Base-by-base conservation (phyloP, 805 yeast species). In the Saturnispora ahearnii region DNA sequence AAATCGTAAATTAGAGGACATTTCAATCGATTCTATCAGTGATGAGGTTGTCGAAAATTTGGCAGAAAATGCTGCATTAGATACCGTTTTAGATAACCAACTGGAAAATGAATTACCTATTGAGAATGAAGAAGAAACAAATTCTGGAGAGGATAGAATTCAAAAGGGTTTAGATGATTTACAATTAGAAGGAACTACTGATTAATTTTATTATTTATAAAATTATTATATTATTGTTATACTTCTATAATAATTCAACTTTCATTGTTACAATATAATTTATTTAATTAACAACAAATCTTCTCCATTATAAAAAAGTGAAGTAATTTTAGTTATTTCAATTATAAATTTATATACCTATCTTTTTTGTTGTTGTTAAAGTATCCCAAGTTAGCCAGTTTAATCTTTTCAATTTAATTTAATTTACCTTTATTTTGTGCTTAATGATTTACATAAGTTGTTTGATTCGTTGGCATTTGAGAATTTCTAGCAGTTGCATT, bases 401-500 rank as follows among this genome's bases (percentile, higher is more conserved):
- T 41, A 10, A 33, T 33, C 6, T 12, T n/a, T 9, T 28, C 7
- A 42, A n/a, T 10, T 29, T 29, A 18, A 18, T 42, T 11, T 13
- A 5, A 3, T 15, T 15, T 22, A 30, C 8, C 9, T 37, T 21
- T 9, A 5, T 26, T 5, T 37, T 24, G 21, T 37, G 22, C 11
- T 30, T 30, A 46, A n/a, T 40, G 49, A 28, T 37, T 31, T 7
- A 34, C 42, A 24, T 36, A 36, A 36, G 40, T 36, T 18, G 40
- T 8, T 21, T 36, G 40, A 18, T 15, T 31, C 45, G 48, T 53
- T 22, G 54, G 53, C 54, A 61, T 59, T 56, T 64, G 68, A 6
- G 69, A 60, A 51, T 59, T 63, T 59, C 70, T 64, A 29, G 64
- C 57, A 53, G 75, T 76, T n/a, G 87, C 89, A 66, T 84, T 88